Conservation (phyloP, 139 green algal species). For the Volvox reticuliferus region DNA sequence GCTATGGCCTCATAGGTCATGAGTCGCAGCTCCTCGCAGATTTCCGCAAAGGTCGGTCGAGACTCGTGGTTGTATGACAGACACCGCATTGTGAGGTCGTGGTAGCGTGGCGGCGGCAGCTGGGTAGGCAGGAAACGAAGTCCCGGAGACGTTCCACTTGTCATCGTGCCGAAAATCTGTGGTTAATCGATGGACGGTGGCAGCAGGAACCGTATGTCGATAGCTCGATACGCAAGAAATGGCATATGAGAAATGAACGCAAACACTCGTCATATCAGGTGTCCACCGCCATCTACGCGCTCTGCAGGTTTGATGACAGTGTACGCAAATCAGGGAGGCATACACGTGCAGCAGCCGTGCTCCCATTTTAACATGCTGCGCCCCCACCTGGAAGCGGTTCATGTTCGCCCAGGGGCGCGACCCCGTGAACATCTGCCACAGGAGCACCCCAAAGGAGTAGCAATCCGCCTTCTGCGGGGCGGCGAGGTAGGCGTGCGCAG, state of each 20-base stretch:
- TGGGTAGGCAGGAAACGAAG: conserved; percentile 39
- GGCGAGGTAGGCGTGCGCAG: no score
- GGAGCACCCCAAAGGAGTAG: conserved; percentile 64
- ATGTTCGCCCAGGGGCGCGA: conserved; percentile 56
- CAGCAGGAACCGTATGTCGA: no score
- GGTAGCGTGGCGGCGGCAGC: conserved; percentile 4
- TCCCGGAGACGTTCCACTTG: background rate
- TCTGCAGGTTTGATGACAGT: no score
- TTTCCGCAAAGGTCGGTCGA: conserved; percentile 19
- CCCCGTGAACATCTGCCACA: conserved; percentile 64
- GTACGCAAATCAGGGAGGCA: no score
- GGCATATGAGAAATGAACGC: no score
- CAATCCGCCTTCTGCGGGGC: conserved; percentile 43
- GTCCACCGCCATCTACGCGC: no score
- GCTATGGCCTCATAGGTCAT: background rate
- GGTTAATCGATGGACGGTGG: no score
- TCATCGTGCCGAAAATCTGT: conserved; percentile 32
- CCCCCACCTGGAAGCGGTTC: conserved; percentile 46
- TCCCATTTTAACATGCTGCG: no score
- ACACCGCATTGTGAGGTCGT: conserved; percentile 4
- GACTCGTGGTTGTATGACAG: background rate
- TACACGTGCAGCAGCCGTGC: no score
- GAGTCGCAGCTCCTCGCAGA: conserved; percentile 39
- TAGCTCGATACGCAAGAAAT: no score
- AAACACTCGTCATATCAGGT: no score